Evolutionary conservation across 2,329 filamentous ascomycete species (phyloP).

Genomic region (Cytospora piceicola): DNA sequence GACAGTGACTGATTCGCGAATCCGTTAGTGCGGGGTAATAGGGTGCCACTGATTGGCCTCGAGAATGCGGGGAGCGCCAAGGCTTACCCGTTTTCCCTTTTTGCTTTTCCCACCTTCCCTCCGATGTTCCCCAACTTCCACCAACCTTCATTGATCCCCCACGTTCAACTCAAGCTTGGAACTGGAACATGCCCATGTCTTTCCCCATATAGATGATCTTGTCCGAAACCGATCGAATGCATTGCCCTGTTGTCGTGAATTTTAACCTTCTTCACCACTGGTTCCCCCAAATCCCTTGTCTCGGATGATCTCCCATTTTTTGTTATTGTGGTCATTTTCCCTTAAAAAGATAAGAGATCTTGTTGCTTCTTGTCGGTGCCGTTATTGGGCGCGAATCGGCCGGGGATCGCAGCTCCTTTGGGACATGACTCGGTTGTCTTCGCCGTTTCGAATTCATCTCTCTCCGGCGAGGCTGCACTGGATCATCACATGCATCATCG

Average conservation of each 20-base stretch:
- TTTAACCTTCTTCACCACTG: constrained; percentile 25
- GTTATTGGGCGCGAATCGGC: neutral
- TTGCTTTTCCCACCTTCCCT: neutral
- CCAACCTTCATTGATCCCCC: neutral
- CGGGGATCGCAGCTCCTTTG: constrained; percentile 21
- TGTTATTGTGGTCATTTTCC: constrained; percentile 1
- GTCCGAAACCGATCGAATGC: neutral
- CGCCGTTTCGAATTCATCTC: constrained; percentile 20
- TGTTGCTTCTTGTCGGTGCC: too few species aligned
- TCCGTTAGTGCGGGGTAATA: constrained; percentile 21
- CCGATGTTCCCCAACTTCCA: neutral
- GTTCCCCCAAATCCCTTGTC: constrained; percentile 5
- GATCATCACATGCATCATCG: neutral
- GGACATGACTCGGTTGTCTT: constrained; percentile 24
- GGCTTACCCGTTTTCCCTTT: constrained; percentile 16
- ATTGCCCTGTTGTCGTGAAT: constrained; percentile 19
- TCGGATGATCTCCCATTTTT: neutral
- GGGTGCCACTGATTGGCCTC: constrained; percentile 7
- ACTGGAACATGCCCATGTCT: too few species aligned
- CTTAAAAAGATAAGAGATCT: neutral
- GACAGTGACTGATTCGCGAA: constrained; percentile 24
- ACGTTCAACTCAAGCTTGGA: neutral
- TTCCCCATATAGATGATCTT: constrained; percentile 9
- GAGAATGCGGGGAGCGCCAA: constrained; percentile 1
- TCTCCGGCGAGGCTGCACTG: constrained; percentile 9